A percentile compares a stretch with the other conserved stretches of the same genome.
phyloP scores from a whole-genome alignment of 2,329 filamentous ascomycete genomes.

The Monilinia fructicola region DNA sequence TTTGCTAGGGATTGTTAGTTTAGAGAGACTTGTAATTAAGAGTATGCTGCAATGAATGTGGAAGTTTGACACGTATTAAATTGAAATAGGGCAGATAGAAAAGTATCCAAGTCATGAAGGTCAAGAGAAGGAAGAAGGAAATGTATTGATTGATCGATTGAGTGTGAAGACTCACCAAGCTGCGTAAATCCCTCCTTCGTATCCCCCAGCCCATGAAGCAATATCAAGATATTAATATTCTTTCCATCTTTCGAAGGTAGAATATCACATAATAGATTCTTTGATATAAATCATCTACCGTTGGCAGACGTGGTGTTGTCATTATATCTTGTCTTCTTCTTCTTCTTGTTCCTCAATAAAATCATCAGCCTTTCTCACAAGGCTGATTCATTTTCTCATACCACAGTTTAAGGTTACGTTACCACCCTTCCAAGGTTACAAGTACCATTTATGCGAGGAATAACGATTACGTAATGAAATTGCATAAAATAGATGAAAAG shows the following conservation, averaged over 20 bases:
- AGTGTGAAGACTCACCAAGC: constrained; percentile 44
- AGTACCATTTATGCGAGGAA: not conserved
- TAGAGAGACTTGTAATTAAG: too few species aligned
- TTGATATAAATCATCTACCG: constrained; percentile 49
- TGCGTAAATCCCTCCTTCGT: constrained; percentile 56
- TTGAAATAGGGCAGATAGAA: not conserved
- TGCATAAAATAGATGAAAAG: not conserved
- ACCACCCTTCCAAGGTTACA: not conserved
- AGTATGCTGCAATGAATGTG: not conserved
- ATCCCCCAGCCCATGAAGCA: constrained; percentile 70
- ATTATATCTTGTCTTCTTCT: not conserved
- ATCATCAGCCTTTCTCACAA: not conserved
- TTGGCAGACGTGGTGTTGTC: constrained; percentile 39
- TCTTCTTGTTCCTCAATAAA: not conserved
- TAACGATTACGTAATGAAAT: too few species aligned
- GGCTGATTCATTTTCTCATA: not conserved
- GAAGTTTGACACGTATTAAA: not conserved
- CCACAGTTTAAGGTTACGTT: too few species aligned
- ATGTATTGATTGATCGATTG: too few species aligned
- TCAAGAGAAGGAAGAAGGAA: too few species aligned
- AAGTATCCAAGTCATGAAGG: too few species aligned
- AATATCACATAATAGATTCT: constrained; percentile 43
- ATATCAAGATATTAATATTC: constrained; percentile 60
- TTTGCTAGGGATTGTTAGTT: constrained; percentile 34
- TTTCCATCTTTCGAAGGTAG: constrained; percentile 41